Percentiles rank a stretch among this genome's conserved stretches.
phyloP scores from a whole-genome alignment of 2,329 filamentous ascomycete species.

The Ilyonectria robusta region DNA sequence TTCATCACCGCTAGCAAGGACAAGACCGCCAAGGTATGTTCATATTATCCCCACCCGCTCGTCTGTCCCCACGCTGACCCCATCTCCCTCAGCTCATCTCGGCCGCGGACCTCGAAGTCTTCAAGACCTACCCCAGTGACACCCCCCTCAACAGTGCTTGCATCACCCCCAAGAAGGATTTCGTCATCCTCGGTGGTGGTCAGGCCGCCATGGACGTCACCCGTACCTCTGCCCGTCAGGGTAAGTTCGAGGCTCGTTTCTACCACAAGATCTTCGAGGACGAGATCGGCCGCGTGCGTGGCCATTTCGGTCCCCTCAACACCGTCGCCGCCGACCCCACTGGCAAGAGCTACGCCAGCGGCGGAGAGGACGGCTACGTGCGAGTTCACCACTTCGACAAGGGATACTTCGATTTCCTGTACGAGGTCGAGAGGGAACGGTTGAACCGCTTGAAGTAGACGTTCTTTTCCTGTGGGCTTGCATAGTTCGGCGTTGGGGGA shows the following conservation, averaged over 20 bases:
- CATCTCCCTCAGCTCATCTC: conserved; percentile 76
- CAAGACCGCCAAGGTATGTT: conserved; percentile 88
- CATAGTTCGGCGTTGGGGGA: conserved; percentile 60
- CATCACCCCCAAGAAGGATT: conserved; percentile 97
- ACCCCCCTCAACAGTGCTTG: conserved; percentile 96
- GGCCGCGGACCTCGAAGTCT: conserved; percentile 86
- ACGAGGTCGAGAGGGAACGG: conserved; percentile 95
- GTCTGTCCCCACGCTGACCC: conserved; percentile 28
- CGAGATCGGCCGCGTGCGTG: conserved; percentile 96
- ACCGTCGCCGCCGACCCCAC: conserved; percentile 94
- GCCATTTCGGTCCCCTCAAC: conserved; percentile 97
- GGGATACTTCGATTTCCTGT: conserved; percentile 98
- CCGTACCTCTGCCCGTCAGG: conserved; percentile 91
- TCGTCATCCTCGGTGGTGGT: conserved; percentile 96
- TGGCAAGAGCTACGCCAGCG: conserved; percentile 93
- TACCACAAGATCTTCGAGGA: conserved; percentile 99
- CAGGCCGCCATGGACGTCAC: conserved; percentile 99
- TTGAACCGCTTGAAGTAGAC: conserved; percentile 61
- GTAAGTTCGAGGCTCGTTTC: conserved; percentile 99
- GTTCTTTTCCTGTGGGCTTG: conserved; percentile 58
- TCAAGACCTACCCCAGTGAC: conserved; percentile 94
- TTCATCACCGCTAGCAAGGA: conserved; percentile 99
- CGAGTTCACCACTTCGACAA: conserved; percentile 99
- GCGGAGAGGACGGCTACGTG: conserved; percentile 98
- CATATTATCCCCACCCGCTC: no score